Evolutionary conservation across 768 basidiomycete genomes (phyloP).

Genomic region (Mycena kentingensis): DNA sequence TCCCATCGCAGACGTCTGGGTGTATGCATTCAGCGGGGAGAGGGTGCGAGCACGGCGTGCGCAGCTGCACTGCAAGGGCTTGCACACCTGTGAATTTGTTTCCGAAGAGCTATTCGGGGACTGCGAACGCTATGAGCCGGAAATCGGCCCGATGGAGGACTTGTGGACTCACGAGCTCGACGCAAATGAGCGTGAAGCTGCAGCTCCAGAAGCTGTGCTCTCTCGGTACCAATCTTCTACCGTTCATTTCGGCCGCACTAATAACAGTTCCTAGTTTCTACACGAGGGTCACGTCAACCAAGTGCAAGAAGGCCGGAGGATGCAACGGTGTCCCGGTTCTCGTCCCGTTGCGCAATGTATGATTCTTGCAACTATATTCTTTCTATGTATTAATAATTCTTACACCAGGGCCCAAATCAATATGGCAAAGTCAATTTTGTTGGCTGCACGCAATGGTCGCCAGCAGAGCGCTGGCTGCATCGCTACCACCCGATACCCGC

Average conservation of each 20-base stretch:
- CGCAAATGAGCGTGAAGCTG: conserved; percentile 8
- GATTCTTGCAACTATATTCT: neutral
- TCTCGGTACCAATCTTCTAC: neutral
- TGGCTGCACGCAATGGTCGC: conserved; percentile 5
- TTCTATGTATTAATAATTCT: neutral
- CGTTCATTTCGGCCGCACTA: neutral
- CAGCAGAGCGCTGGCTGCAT: neutral
- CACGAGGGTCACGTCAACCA: neutral
- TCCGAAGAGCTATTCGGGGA: neutral
- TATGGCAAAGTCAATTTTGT: conserved; percentile 1
- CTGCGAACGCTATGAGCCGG: conserved; percentile 7
- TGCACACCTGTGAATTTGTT: conserved; percentile 2
- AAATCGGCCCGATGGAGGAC: neutral
- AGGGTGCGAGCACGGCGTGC: neutral
- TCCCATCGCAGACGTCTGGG: neutral
- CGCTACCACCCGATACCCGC: neutral
- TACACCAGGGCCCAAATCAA: neutral
- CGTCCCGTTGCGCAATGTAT: neutral
- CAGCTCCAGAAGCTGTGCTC: neutral
- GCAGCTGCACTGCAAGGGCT: conserved; percentile 5
- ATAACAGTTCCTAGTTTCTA: conserved; percentile 1
- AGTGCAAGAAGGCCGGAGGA: conserved; percentile 1
- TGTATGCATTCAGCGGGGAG: neutral
- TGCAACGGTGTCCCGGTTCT: conserved; percentile 6
- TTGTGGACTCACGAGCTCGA: conserved; percentile 12